A percentile compares a stretch with the other conserved stretches of the same genome.
These are phyloP conservation scores for Stenogyne calaminthoides DNA, from an alignment of 305 asterid species.

Conservation along the genomic window DNA sequence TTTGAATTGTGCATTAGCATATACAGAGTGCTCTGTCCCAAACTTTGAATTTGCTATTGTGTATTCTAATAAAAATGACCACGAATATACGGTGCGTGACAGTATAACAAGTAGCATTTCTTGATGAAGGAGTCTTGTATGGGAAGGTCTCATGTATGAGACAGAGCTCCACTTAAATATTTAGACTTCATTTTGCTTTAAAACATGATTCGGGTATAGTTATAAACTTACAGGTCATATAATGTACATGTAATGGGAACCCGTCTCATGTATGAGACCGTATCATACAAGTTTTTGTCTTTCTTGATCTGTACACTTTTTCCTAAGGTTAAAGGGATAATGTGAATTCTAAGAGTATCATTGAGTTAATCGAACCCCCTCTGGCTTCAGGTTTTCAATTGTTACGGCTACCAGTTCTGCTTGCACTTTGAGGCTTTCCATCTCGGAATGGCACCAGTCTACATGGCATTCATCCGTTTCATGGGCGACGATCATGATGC, in stretches of 20 bases:
- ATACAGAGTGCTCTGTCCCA: background rate
- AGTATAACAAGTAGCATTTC: background rate
- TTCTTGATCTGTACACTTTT: too few species aligned
- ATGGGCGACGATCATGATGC: constrained; percentile 71
- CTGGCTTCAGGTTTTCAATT: constrained; percentile 42
- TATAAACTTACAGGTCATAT: too few species aligned
- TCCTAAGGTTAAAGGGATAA: background rate
- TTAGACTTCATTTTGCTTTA: too few species aligned
- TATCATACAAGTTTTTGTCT: too few species aligned
- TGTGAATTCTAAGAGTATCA: too few species aligned
- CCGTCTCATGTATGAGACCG: too few species aligned
- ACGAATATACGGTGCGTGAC: background rate
- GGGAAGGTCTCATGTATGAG: background rate
- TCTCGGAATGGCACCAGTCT: constrained; percentile 58
- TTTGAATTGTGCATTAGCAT: background rate
- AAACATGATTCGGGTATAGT: too few species aligned
- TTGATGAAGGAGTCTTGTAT: background rate
- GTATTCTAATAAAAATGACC: background rate
- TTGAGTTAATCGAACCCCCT: background rate
- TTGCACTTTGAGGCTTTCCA: constrained; percentile 71
- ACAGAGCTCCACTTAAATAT: too few species aligned
- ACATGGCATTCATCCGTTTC: constrained; percentile 73
- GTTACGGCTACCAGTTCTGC: constrained; percentile 65
- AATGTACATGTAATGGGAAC: too few species aligned
- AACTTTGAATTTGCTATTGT: background rate